These are phyloP conservation scores for Cladosporium oxysporum DNA, from an alignment of 2,329 filamentous ascomycete species.

Conservation along the genomic window DNA sequence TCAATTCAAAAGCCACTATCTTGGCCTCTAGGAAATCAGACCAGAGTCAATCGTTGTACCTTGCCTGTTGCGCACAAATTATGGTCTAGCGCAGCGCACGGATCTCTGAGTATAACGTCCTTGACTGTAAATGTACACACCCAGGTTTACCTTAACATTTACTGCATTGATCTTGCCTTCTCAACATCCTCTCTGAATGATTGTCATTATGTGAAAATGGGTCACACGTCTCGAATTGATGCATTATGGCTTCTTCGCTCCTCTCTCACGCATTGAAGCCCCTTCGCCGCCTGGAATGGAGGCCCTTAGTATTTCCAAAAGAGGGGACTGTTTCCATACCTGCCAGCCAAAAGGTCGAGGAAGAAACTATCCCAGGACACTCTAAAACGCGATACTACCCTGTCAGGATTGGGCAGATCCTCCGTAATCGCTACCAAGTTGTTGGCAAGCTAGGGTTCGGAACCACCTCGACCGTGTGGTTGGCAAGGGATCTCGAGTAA, in stretches of 20 bases:
- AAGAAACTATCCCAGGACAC: slow-evolving; percentile 32
- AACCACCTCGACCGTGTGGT: slow-evolving; percentile 46
- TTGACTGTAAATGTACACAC: too few relatives aligned
- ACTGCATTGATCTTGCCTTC: too few relatives aligned
- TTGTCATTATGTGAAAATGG: too few relatives aligned
- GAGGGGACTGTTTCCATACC: neutral
- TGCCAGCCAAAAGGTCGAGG: slow-evolving; percentile 26
- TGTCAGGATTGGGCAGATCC: slow-evolving; percentile 39
- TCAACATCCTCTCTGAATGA: too few relatives aligned
- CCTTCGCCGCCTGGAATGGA: neutral
- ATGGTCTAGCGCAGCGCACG: too few relatives aligned
- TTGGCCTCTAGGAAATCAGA: too few relatives aligned
- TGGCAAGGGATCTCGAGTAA: slow-evolving; percentile 37
- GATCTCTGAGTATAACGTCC: too few relatives aligned
- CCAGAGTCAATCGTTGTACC: too few relatives aligned
- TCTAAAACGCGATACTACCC: slow-evolving; percentile 40
- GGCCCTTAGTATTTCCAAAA: neutral
- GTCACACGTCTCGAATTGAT: neutral
- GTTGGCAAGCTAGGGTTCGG: slow-evolving; percentile 50
- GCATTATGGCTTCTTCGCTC: neutral
- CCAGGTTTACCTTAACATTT: too few relatives aligned
- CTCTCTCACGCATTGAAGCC: neutral
- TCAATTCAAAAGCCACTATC: too few relatives aligned
- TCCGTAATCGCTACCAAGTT: slow-evolving; percentile 40
- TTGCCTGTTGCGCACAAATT: too few relatives aligned